Evolutionary conservation across 768 basidiomycete genomes (phyloP).

Genomic region (Russula vinacea): DNA sequence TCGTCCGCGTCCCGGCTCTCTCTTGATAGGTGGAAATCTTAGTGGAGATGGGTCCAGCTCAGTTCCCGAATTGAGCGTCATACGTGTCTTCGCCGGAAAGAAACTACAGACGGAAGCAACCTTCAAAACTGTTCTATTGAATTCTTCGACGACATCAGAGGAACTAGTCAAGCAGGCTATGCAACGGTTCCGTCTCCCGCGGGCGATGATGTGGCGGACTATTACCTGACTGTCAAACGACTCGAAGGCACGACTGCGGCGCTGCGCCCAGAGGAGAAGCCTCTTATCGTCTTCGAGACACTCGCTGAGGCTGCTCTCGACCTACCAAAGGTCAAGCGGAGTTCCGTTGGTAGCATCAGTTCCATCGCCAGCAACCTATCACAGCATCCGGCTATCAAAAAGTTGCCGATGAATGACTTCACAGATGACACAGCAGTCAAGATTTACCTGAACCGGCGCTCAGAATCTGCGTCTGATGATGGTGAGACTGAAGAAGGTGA

Average conservation of each 20-base stretch:
- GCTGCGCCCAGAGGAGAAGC: slow-evolving; percentile 68
- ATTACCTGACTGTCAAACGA: slow-evolving; percentile 91
- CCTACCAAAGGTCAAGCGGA: slow-evolving; percentile 85
- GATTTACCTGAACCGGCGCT: slow-evolving; percentile 82
- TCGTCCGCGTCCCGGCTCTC: slow-evolving; percentile 71
- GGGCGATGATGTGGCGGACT: slow-evolving; percentile 55
- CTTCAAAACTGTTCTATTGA: slow-evolving; percentile 96
- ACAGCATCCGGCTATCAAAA: slow-evolving; percentile 93
- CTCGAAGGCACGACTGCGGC: slow-evolving; percentile 83
- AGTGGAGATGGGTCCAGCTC: slow-evolving; percentile 59
- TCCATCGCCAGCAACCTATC: slow-evolving; percentile 90
- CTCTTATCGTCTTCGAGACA: slow-evolving; percentile 85
- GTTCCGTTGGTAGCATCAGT: slow-evolving; percentile 89
- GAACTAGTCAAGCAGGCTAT: slow-evolving; percentile 91
- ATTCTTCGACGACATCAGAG: slow-evolving; percentile 73
- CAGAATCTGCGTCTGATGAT: slow-evolving; percentile 40
- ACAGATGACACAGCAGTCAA: slow-evolving; percentile 97
- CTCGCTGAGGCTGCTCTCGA: slow-evolving; percentile 78
- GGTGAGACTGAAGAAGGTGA: slow-evolving; percentile 46
- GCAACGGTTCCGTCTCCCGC: slow-evolving; percentile 86
- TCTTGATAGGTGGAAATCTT: slow-evolving; percentile 61
- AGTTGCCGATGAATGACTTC: slow-evolving; percentile 95
- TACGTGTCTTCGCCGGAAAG: slow-evolving; percentile 93
- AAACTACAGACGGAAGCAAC: slow-evolving; percentile 91
- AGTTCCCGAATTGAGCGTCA: slow-evolving; percentile 85